Base-by-base conservation (phyloP, 108 stramenopile genomes). In the Skeletonema potamos region DNA sequence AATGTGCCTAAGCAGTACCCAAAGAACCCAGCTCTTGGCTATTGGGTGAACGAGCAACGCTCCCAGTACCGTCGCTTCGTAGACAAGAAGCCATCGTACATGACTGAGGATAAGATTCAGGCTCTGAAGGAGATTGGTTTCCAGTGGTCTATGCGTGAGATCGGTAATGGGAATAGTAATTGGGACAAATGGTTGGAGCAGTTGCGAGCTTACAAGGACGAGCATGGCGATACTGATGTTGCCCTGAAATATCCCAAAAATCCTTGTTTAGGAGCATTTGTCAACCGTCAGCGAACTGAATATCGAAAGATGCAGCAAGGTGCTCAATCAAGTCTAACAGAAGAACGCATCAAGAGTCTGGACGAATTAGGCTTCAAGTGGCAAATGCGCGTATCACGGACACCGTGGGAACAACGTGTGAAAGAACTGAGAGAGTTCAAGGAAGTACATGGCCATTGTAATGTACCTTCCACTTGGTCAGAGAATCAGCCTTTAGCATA, bases 161-260 rank as follows among this genome's bases (percentile, higher is more conserved):
- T 46, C 10, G 18, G 20, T 51, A 51, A 7, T 22, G 22, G 48
- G 9, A 77, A 69, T 22, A 58, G 69, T 15, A 70, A 73, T n/a
- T 79, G 78, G 78, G 67, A 74, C 17, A 75, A 74, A 32, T 75
- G 78, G 73, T 26, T 79, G n/a, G 74, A 74, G 30, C 61, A 74
- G 28, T 66, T 79, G 17, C 57, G 73, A 5, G 66, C 43, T 0
- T 79, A 79, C 37, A 69, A 62, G 44, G 61, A 62, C 28, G n/a
- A 69, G 24, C 68, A 74, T 56, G 78, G 78, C 6, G 67, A 79
- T 51, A 43, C 74, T 44, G 73, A 79, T 28, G 66, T 81, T 58
- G 73, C 78, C 6, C 55, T 79, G 7, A 79, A 75, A 28, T 79
- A 74, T 34, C 12, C 39, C 15, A 60, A 58, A 24, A 75, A 79